Evolutionary conservation across 1,139 yeast species (phyloP).

Genomic region (Magnusiomyces fungicola): DNA sequence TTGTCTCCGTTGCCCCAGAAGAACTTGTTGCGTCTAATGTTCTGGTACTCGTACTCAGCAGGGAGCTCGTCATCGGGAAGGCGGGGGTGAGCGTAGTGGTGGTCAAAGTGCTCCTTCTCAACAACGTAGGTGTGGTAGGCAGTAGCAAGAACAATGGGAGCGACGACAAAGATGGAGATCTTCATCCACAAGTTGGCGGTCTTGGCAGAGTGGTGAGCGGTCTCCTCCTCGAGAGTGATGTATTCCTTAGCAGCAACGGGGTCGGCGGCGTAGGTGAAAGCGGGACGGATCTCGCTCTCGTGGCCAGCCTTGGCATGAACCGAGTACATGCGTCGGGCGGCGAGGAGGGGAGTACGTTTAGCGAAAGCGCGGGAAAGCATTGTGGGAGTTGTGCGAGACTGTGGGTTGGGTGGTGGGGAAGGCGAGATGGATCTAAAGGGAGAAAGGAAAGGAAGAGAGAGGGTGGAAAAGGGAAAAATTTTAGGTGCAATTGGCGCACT

Average conservation of each 20-base stretch:
- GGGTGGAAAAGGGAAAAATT: not conserved
- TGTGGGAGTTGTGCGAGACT: slow-evolving; percentile 1
- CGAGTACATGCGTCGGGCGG: slow-evolving; percentile 19
- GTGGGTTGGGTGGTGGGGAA: slow-evolving; percentile 5
- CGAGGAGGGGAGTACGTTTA: slow-evolving; percentile 18
- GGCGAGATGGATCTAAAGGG: not conserved
- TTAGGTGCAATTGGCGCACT: no score
- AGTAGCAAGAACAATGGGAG: slow-evolving; percentile 71
- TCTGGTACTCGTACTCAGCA: slow-evolving; percentile 79
- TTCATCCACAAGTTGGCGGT: slow-evolving; percentile 81
- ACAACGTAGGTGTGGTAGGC: slow-evolving; percentile 73
- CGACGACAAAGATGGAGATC: slow-evolving; percentile 68
- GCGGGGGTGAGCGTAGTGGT: slow-evolving; percentile 53
- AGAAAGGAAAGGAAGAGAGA: not conserved
- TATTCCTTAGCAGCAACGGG: slow-evolving; percentile 50
- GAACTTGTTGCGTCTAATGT: slow-evolving; percentile 63
- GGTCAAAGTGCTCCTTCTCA: slow-evolving; percentile 84
- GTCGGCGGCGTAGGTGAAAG: slow-evolving; percentile 36
- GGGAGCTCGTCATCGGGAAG: slow-evolving; percentile 83
- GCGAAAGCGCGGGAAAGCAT: slow-evolving; percentile 17
- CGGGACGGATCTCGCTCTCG: slow-evolving; percentile 27
- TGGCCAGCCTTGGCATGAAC: slow-evolving; percentile 27
- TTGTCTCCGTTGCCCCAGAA: slow-evolving; percentile 99
- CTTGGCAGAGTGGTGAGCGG: slow-evolving; percentile 68
- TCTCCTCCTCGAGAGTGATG: slow-evolving; percentile 45